Conservation (phyloP, 768 basidiomycete genomes). For the Macrolepiota dolichaula region DNA sequence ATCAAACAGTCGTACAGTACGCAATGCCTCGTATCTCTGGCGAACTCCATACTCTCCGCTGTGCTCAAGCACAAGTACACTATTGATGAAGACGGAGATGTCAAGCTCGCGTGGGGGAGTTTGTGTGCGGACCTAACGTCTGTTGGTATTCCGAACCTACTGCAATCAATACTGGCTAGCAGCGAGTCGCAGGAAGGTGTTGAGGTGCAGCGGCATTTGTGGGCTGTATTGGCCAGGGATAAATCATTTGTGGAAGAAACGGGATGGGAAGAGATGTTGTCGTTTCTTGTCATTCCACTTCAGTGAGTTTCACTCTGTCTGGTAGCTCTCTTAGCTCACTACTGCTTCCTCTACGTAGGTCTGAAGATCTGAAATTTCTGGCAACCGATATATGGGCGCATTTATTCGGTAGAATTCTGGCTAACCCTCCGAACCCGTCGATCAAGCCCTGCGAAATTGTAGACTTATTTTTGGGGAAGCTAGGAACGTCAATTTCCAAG, state of each 20-base stretch:
- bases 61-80: slow-evolving; percentile 42
- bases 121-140: slow-evolving; percentile 48
- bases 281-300: slow-evolving; percentile 45
- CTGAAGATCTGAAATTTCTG: slow-evolving; percentile 45
- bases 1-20: slow-evolving; percentile 45
- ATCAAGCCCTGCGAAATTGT: background rate
- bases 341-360: slow-evolving; percentile 4
- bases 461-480: background rate
- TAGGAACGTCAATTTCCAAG: background rate
- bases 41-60: slow-evolving; percentile 42
- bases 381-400: background rate
- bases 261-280: slow-evolving; percentile 38
- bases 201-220: slow-evolving; percentile 41
- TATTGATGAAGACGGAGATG: slow-evolving; percentile 28
- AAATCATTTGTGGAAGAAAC: slow-evolving; percentile 17
- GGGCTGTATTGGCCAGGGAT: slow-evolving; percentile 40
- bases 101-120: slow-evolving; percentile 42
- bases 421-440: background rate
- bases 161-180: slow-evolving; percentile 29
- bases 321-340: background rate
- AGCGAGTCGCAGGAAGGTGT: slow-evolving; percentile 22
- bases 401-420: background rate
- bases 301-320: slow-evolving; percentile 29
- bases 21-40: slow-evolving; percentile 36
- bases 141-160: slow-evolving; percentile 34